Evolutionary conservation across 768 basidiomycete genomes (phyloP).

Genomic region (Lentinula sp.): DNA sequence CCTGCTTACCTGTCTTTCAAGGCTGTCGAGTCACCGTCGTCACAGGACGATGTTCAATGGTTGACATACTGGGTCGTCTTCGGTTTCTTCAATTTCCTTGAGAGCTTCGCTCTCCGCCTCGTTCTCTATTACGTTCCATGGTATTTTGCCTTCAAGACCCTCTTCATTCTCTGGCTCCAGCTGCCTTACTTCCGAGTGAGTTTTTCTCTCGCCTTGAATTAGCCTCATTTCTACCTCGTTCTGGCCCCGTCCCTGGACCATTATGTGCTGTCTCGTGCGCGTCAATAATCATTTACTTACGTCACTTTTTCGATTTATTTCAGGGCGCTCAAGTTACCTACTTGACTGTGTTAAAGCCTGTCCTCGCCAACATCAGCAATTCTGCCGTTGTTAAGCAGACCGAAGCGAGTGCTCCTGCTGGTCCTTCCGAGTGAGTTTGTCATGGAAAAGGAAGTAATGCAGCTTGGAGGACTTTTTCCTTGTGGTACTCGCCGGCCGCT

Average conservation of each 20-base stretch:
- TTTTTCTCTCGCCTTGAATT: slow-evolving; percentile 13
- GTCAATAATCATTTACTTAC: slow-evolving; percentile 5
- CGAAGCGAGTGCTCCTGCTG: background rate
- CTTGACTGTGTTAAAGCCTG: slow-evolving; percentile 68
- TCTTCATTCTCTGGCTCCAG: slow-evolving; percentile 90
- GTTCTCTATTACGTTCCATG: slow-evolving; percentile 92
- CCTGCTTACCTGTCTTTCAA: slow-evolving; percentile 95
- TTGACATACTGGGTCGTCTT: slow-evolving; percentile 97
- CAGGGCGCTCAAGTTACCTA: slow-evolving; percentile 88
- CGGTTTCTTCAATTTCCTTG: slow-evolving; percentile 89
- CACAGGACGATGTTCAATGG: slow-evolving; percentile 90
- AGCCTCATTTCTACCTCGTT: slow-evolving; percentile 3
- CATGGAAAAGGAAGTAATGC: background rate
- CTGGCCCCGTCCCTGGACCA: background rate
- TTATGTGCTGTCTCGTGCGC: slow-evolving; percentile 14
- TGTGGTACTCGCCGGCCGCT: background rate
- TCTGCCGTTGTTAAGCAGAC: slow-evolving; percentile 5
- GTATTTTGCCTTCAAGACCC: slow-evolving; percentile 91
- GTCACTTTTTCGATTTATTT: slow-evolving; percentile 9
- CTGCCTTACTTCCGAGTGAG: slow-evolving; percentile 78
- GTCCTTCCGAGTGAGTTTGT: background rate
- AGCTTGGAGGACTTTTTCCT: background rate
- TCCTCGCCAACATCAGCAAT: slow-evolving; percentile 53
- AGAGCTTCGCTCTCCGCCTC: slow-evolving; percentile 75
- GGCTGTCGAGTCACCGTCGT: slow-evolving; percentile 83